Conservation (phyloP, 2,329 filamentous ascomycete genomes). For the Clarireedia paspali region DNA sequence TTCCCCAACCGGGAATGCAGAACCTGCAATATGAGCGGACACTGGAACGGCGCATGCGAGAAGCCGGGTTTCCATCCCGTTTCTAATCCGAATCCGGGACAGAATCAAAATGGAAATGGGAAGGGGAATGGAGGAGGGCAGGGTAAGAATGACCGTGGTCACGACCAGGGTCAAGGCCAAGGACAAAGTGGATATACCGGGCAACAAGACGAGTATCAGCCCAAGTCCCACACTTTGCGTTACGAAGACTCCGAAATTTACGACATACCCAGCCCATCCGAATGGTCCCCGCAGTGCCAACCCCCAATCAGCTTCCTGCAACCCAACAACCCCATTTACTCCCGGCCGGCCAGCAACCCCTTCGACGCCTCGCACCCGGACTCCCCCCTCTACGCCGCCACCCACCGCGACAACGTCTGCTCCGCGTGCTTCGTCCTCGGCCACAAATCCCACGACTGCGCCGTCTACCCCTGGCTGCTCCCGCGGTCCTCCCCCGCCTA, state of each 20-base stretch:
- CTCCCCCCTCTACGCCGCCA: neutral
- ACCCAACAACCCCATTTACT: too few relatives aligned
- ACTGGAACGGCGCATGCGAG: conserved; percentile 4
- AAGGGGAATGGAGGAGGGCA: neutral
- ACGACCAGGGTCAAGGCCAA: too few relatives aligned
- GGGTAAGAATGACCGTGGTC: too few relatives aligned
- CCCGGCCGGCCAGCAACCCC: neutral
- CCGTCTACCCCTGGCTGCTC: neutral
- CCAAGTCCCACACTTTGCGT: too few relatives aligned
- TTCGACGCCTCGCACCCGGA: neutral
- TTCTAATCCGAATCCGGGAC: neutral
- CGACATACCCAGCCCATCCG: too few relatives aligned
- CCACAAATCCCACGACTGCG: neutral
- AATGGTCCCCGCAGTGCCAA: too few relatives aligned
- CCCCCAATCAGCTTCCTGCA: too few relatives aligned
- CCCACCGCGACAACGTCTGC: neutral
- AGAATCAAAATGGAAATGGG: neutral
- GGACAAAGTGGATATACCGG: neutral
- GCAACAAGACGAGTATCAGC: too few relatives aligned
- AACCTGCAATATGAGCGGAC: neutral
- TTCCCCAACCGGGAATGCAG: neutral
- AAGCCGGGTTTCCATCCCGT: neutral
- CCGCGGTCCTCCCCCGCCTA: neutral
- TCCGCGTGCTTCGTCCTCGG: neutral
- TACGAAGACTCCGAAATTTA: too few relatives aligned